Evolutionary conservation across 2,329 filamentous ascomycete species (phyloP).

Genomic region (Annulohypoxylon truncatum): DNA sequence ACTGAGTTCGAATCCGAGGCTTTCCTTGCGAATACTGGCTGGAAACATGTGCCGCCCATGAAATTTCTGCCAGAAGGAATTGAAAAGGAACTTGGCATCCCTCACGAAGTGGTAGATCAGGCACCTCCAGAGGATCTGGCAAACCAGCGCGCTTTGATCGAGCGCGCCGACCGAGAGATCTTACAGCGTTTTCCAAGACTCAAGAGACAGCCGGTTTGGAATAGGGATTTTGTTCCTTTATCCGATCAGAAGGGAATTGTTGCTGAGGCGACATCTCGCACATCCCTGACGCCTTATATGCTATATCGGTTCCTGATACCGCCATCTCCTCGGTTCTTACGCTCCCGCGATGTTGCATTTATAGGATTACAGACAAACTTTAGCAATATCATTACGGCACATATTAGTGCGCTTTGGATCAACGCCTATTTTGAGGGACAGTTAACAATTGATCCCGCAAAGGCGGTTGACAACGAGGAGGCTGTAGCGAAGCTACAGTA

Average conservation of each 20-base stretch:
- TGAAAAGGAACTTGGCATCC: slow-evolving; percentile 60
- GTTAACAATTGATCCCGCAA: slow-evolving; percentile 22
- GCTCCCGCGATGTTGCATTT: slow-evolving; percentile 60
- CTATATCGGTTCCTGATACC: slow-evolving; percentile 61
- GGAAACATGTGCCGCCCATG: slow-evolving; percentile 57
- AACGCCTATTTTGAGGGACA: slow-evolving; percentile 65
- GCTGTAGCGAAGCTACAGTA: slow-evolving; percentile 58
- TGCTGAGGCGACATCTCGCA: slow-evolving; percentile 34
- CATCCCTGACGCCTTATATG: slow-evolving; percentile 53
- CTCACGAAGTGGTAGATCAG: slow-evolving; percentile 47
- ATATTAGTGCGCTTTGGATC: slow-evolving; percentile 65
- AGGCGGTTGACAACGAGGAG: slow-evolving; percentile 44
- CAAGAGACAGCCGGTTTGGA: slow-evolving; percentile 56
- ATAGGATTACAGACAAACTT: slow-evolving; percentile 59
- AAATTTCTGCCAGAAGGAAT: slow-evolving; percentile 60
- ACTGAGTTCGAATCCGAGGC: slow-evolving; percentile 59
- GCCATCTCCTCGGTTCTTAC: slow-evolving; percentile 49
- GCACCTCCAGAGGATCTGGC: slow-evolving; percentile 47
- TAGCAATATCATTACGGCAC: slow-evolving; percentile 57
- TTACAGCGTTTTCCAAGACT: slow-evolving; percentile 61
- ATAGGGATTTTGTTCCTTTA: slow-evolving; percentile 57
- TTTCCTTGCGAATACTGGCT: slow-evolving; percentile 68
- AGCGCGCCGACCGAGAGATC: slow-evolving; percentile 60
- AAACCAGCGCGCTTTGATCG: slow-evolving; percentile 52
- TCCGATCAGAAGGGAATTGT: slow-evolving; percentile 47